Evolutionary conservation across 1,284 basidiomycete species (phyloP).

Genomic region (Microstroma glucosiphilum): DNA sequence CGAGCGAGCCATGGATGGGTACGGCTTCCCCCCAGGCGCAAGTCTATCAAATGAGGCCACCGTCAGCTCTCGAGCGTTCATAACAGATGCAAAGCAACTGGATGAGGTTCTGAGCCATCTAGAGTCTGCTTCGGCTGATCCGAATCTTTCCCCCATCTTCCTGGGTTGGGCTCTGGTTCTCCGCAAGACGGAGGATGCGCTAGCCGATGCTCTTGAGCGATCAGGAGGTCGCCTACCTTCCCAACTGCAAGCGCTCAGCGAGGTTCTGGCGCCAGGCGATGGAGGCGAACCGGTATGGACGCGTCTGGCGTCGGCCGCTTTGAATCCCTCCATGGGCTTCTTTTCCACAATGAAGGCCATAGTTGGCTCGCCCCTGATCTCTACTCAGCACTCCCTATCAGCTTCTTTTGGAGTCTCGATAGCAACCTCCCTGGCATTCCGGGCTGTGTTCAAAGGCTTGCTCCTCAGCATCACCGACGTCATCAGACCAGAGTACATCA

Average conservation of each 20-base stretch:
- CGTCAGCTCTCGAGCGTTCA: not conserved
- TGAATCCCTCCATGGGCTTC: conserved; percentile 42
- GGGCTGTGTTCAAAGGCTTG: conserved; percentile 71
- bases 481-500: conserved; percentile 60
- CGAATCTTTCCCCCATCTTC: conserved; percentile 64
- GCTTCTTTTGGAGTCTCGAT: conserved; percentile 59
- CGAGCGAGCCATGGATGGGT: conserved; percentile 63
- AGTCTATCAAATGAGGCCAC: conserved; percentile 20
- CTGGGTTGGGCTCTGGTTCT: conserved; percentile 74
- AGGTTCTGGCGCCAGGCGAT: conserved; percentile 28
- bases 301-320: conserved; percentile 48
- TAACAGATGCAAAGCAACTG: conserved; percentile 12
- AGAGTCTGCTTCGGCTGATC: conserved; percentile 52
- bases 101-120: conserved; percentile 59
- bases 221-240: conserved; percentile 8
- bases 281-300: conserved; percentile 47
- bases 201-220: conserved; percentile 28
- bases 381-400: conserved; percentile 23
- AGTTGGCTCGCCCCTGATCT: conserved; percentile 45
- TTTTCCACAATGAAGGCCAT: conserved; percentile 41
- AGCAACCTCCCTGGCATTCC: conserved; percentile 72
- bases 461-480: conserved; percentile 65
- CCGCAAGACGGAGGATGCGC: conserved; percentile 42
- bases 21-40: conserved; percentile 10
- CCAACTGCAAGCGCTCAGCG: conserved; percentile 15